A percentile compares a stretch with the other conserved stretches of the same genome.
Evolutionary conservation across 1,284 basidiomycete genomes (phyloP).

Genomic region (Melampsora americana): DNA sequence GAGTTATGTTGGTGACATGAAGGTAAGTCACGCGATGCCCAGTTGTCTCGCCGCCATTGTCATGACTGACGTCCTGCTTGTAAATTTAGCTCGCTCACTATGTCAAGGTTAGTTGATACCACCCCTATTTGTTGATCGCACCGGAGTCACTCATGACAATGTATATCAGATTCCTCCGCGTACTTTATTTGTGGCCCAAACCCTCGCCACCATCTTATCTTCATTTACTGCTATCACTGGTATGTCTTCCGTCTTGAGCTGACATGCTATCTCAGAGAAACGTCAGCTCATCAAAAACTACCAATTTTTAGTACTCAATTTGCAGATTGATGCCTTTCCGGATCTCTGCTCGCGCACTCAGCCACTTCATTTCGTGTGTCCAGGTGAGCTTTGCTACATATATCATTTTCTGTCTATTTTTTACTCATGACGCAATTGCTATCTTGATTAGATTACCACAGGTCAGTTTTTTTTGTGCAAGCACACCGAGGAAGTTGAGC

Average conservation of each 20-base stretch:
- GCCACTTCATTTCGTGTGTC: conserved; percentile 28
- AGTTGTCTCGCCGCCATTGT: not conserved
- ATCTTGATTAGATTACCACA: no score
- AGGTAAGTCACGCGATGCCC: conserved; percentile 5
- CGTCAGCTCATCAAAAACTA: no score
- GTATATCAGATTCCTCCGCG: conserved; percentile 31
- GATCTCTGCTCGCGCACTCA: conserved; percentile 41
- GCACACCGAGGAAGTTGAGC: no score
- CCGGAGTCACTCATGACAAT: no score
- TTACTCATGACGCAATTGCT: no score
- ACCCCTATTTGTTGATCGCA: no score
- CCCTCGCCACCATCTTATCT: conserved; percentile 25
- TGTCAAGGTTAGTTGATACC: conserved; percentile 30
- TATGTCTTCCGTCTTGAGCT: not conserved
- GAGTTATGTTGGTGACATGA: conserved; percentile 34
- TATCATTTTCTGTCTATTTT: not conserved
- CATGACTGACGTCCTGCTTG: not conserved
- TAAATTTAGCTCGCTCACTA: conserved; percentile 36
- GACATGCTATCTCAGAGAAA: no score
- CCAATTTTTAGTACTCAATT: conserved; percentile 24
- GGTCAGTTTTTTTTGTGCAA: no score
- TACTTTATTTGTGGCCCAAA: conserved; percentile 33
- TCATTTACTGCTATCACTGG: conserved; percentile 27
- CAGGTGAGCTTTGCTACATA: conserved; percentile 2
- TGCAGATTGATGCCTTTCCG: conserved; percentile 24